Percentiles rank a stretch among this genome's conserved stretches.
phyloP scores from a whole-genome alignment of 2,329 filamentous ascomycete genomes.

The Xylariaceae sp. region DNA sequence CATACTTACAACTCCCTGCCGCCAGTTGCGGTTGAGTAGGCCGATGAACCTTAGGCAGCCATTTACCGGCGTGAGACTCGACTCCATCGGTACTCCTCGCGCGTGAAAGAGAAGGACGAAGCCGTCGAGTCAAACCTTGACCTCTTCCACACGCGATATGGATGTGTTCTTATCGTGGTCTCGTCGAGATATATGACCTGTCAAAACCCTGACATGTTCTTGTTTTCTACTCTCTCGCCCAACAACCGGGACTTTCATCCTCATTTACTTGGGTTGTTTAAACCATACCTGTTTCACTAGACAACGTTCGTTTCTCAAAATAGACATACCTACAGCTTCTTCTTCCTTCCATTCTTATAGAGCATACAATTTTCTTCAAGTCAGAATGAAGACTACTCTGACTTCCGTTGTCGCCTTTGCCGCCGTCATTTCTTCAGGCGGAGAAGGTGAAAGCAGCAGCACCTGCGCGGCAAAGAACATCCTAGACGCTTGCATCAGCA shows the following conservation, averaged over 20 bases:
- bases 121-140: background rate
- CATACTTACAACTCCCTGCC: no score
- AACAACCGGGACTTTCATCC: background rate
- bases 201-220: background rate
- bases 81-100: background rate
- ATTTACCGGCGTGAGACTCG: background rate
- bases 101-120: no score
- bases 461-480: conserved; percentile 34
- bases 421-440: conserved; percentile 16
- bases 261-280: no score
- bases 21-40: no score
- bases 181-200: background rate
- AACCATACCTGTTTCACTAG: no score
- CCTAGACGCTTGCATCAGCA: conserved; percentile 35
- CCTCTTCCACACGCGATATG: background rate
- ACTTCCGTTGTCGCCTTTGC: conserved; percentile 21
- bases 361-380: background rate
- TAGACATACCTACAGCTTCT: background rate
- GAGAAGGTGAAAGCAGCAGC: conserved; percentile 1
- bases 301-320: no score
- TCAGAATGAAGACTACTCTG: conserved; percentile 22
- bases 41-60: no score
- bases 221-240: background rate
- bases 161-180: background rate
- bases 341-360: background rate